phyloP scores from a whole-genome alignment of 179 eudicot genomes.

The Amaranthus tricolor region DNA sequence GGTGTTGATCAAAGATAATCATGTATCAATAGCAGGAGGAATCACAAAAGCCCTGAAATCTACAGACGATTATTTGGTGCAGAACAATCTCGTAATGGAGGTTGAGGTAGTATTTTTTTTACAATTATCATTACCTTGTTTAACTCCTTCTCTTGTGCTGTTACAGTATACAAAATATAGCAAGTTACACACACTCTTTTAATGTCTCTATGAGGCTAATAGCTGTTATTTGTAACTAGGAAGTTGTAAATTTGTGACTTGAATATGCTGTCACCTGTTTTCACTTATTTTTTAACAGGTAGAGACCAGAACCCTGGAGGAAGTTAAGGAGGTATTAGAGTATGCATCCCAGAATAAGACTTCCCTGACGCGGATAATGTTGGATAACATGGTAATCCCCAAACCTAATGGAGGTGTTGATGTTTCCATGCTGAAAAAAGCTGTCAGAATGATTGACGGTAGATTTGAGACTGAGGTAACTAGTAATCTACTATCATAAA shows the following conservation, averaged over 20 bases:
- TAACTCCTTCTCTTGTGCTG: neutral
- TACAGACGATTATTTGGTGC: slow-evolving; percentile 68
- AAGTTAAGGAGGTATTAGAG: slow-evolving; percentile 70
- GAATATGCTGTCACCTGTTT: slow-evolving; percentile 5
- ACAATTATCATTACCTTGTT: neutral
- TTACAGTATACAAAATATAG: neutral
- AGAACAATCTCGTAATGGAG: slow-evolving; percentile 77
- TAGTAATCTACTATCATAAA: slow-evolving; percentile 5
- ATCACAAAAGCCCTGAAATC: slow-evolving; percentile 71
- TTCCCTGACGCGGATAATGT: slow-evolving; percentile 77
- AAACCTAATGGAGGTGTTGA: slow-evolving; percentile 68
- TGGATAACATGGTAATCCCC: slow-evolving; percentile 96
- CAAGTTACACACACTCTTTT: neutral
- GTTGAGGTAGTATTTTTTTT: slow-evolving; percentile 62
- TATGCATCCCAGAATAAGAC: slow-evolving; percentile 72
- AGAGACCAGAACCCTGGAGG: slow-evolving; percentile 88
- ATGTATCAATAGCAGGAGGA: slow-evolving; percentile 86
- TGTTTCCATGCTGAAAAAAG: slow-evolving; percentile 89
- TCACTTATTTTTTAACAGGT: slow-evolving; percentile 41
- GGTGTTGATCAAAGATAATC: slow-evolving; percentile 97
- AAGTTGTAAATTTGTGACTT: neutral
- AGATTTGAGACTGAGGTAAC: slow-evolving; percentile 87
- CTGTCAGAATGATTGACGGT: slow-evolving; percentile 67
- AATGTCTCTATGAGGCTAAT: slow-evolving; percentile 7
- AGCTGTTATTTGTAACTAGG: neutral